These are phyloP conservation scores for Gossypium longicalyx DNA, from an alignment of 345 rosid genomes.

Conservation along the genomic window DNA sequence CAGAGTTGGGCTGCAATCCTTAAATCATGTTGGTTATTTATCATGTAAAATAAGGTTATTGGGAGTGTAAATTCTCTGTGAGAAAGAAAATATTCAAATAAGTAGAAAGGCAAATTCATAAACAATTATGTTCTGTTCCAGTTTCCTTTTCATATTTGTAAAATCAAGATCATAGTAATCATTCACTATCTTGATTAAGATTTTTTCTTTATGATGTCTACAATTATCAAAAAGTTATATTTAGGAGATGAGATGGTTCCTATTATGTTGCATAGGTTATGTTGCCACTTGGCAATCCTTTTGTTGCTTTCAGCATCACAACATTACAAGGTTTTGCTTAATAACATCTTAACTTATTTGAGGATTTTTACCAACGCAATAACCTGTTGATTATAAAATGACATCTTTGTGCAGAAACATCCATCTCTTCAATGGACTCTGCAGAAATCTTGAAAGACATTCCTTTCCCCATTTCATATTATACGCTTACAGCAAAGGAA, in stretches of 20 bases:
- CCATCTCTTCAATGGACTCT: slow-evolving; percentile 23
- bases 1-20: not conserved
- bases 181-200: not conserved
- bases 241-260: not conserved
- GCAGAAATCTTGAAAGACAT: slow-evolving; percentile 47
- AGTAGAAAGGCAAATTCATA: not conserved
- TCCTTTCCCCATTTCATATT: slow-evolving; percentile 76
- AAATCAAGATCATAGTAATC: not conserved
- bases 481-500: slow-evolving; percentile 67
- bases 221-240: not conserved
- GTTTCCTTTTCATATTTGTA: not conserved
- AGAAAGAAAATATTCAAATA: not conserved
- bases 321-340: not conserved
- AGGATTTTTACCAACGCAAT: not conserved
- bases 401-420: slow-evolving; percentile 35
- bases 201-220: not conserved
- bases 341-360: not conserved
- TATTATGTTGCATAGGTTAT: not conserved
- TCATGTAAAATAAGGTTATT: not conserved
- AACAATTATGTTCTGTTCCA: not conserved
- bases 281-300: not conserved
- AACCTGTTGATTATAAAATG: not conserved
- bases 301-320: not conserved
- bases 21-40: too few species aligned
- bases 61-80: not conserved